phyloP scores from a whole-genome alignment of 208 protist species.

The Ichthyophonus hoferi region DNA sequence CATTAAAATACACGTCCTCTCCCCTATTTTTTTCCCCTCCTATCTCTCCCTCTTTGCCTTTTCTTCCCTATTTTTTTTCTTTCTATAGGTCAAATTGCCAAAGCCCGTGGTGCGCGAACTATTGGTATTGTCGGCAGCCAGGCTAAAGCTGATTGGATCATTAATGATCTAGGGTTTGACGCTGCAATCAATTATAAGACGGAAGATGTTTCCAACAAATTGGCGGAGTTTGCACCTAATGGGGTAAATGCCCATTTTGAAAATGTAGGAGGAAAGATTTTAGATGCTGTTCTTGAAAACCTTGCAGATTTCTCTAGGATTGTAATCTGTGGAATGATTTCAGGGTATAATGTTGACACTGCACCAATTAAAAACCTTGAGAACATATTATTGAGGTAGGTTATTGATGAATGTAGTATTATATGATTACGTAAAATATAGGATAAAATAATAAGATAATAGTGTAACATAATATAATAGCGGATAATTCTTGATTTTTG shows the following conservation, averaged over 20 bases:
- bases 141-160: conserved; percentile 6
- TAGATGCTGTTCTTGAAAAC: conserved; percentile 37
- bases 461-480: too few relatives aligned
- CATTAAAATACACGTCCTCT: too few relatives aligned
- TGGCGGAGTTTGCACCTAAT: conserved; percentile 28
- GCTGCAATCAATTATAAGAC: conserved; percentile 37
- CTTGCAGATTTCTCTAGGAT: conserved; percentile 19
- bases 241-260: conserved; percentile 49
- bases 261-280: conserved; percentile 44
- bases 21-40: not conserved
- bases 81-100: not conserved
- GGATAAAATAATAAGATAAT: too few relatives aligned
- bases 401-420: too few relatives aligned
- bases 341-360: too few relatives aligned
- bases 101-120: not conserved
- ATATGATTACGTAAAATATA: too few relatives aligned
- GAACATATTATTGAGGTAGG: too few relatives aligned
- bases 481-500: too few relatives aligned
- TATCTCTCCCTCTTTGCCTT: not conserved
- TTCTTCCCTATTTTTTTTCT: not conserved
- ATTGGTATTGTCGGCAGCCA: conserved; percentile 1
- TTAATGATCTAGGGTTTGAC: conserved; percentile 7
- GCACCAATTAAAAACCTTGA: too few relatives aligned
- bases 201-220: not conserved
- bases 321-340: conserved; percentile 48